Base-by-base conservation (phyloP, 257 asterid genomes). In the Schizonepeta tenuifolia region DNA sequence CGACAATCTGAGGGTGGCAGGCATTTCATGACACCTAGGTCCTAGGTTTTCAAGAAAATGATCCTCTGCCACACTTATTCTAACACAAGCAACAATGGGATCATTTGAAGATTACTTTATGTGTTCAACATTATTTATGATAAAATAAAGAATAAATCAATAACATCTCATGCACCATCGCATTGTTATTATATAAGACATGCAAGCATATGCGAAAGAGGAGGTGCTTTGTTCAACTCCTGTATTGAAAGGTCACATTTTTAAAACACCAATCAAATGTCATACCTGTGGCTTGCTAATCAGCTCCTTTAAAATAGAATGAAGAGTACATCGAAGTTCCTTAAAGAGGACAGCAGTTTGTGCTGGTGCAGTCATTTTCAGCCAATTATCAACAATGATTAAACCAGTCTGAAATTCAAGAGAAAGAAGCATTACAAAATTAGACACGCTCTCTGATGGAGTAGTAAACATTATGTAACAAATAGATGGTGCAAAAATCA, bases 291-390 rank as follows among this genome's bases (percentile, higher is more conserved):
- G 98, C 78, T 86, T 85, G 60, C 91, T 83, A 74, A 91, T 88
- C 61, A 93, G 93, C 82, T 86, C 95, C 88, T 88, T 89, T 18
- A 93, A 84, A 81, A 93, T 85, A 56, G 90, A 88, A 78, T 86
- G 91, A 80, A 93, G 92, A 35, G 94, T 93, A 67, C 59, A 72
- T 56, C 97, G 91, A 18, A 93, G 97, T 83, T 88, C 92, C 81
- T 93, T 93, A 54, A 93, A 93, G 51, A 93, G 96, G 64, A 93
- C 97, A 68, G 95, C 97, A 66, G 93, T 91, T 83, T 89, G 98
- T 75, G 98, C 98, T 1, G 96, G 97, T 56, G 98, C 97, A 40
- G 86, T 84, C 82, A 93, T 77, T 84, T 86, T 90, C 73, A 93
- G 81, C 98, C 98, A 91, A 70, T 87, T 86, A 82, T 93, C 97